phyloP scores from a whole-genome alignment of 306 rosid species.

The Acacia acuminata region DNA sequence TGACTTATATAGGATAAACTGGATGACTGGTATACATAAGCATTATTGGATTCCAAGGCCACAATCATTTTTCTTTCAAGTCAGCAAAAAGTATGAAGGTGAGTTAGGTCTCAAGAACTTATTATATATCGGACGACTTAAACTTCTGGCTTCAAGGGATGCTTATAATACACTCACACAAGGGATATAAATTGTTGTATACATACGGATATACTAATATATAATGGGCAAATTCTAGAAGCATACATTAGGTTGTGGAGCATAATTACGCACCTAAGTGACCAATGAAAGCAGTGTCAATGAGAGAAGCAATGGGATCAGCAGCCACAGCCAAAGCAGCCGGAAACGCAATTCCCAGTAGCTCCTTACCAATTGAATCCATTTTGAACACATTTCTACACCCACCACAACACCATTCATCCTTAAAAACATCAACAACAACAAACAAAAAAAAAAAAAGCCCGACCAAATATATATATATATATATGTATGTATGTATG shows the following conservation, averaged over 20 bases:
- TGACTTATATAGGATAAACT: too few relatives aligned
- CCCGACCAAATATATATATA: not conserved
- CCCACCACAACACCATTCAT: slow-evolving; percentile 14
- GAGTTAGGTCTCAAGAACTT: not conserved
- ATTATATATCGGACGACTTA: too few relatives aligned
- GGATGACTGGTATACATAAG: too few relatives aligned
- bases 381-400: slow-evolving; percentile 71
- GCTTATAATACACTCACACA: too few relatives aligned
- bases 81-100: not conserved
- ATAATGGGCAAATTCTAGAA: not conserved
- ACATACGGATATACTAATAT: too few relatives aligned
- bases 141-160: too few relatives aligned
- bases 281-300: slow-evolving; percentile 97
- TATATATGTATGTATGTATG: too few relatives aligned
- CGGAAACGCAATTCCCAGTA: slow-evolving; percentile 87
- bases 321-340: slow-evolving; percentile 97
- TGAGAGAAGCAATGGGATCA: slow-evolving; percentile 96
- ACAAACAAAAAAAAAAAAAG: not conserved
- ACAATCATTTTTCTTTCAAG: not conserved
- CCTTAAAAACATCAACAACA: not conserved
- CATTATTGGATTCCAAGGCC: too few relatives aligned
- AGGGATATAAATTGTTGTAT: too few relatives aligned
- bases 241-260: not conserved
- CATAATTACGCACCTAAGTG: slow-evolving; percentile 62
- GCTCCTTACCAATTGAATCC: slow-evolving; percentile 74